phyloP scores from a whole-genome alignment of 345 rosid genomes.

The Hypericum perforatum region DNA sequence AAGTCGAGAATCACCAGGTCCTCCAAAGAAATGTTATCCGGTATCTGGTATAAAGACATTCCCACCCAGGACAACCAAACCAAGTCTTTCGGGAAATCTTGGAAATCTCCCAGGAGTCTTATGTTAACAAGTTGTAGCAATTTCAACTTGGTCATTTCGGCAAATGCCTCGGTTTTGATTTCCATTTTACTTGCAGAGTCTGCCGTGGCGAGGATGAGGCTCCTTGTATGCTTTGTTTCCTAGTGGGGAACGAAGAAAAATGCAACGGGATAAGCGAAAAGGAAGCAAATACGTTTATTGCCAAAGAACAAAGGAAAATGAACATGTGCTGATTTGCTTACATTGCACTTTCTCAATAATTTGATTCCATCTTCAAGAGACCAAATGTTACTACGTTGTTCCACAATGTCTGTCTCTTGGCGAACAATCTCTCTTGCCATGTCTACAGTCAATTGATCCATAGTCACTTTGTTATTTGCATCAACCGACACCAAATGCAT shows the following conservation, averaged over 20 bases:
- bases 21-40: background rate
- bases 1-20: conserved; percentile 3
- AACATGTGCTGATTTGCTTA: background rate
- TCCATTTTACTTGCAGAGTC: too few relatives aligned
- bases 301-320: background rate
- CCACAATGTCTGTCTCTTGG: background rate
- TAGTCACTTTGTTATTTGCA: background rate
- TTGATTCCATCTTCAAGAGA: background rate
- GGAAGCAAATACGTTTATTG: background rate
- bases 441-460: conserved; percentile 9
- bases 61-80: background rate
- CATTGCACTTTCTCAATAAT: background rate
- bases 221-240: too few relatives aligned
- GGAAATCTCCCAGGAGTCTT: background rate
- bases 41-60: too few relatives aligned
- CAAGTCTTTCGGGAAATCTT: background rate
- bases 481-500: background rate
- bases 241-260: too few relatives aligned
- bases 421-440: conserved; percentile 5
- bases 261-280: background rate
- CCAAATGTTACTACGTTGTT: conserved; percentile 1
- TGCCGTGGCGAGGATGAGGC: too few relatives aligned
- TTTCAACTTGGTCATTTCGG: background rate
- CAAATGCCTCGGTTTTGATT: too few relatives aligned
- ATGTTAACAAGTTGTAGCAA: conserved; percentile 4